phyloP scores from a whole-genome alignment of 306 rosid species.

The Sicyos baderoa region DNA sequence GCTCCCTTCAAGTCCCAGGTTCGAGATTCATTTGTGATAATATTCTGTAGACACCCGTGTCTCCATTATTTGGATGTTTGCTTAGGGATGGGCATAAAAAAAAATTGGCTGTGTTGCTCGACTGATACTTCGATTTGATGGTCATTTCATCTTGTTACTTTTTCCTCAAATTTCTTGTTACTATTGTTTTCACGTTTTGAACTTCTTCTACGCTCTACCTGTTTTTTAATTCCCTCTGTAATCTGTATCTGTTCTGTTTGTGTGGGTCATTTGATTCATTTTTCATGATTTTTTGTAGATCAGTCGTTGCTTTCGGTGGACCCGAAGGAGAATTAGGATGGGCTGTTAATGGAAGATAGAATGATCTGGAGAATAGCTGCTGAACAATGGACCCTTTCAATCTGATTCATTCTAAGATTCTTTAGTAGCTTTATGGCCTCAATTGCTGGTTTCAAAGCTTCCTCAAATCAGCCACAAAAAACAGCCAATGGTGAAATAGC shows the following conservation, averaged over 20 bases:
- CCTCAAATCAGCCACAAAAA: constrained; percentile 44
- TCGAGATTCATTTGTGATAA: too few species aligned
- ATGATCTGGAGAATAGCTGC: constrained; percentile 23
- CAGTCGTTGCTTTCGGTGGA: constrained; percentile 10
- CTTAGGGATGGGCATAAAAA: too few species aligned
- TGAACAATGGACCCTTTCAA: constrained; percentile 26
- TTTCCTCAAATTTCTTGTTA: not conserved
- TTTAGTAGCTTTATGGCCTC: constrained; percentile 56
- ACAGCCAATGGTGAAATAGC: constrained; percentile 35
- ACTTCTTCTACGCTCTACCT: not conserved
- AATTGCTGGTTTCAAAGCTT: constrained; percentile 41
- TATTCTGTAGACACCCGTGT: too few species aligned
- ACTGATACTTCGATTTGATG: constrained; percentile 25
- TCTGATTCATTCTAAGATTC: constrained; percentile 31
- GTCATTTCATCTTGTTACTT: constrained; percentile 10
- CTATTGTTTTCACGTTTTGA: not conserved
- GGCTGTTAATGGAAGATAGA: constrained; percentile 3
- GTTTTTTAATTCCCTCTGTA: not conserved
- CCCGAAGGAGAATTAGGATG: not conserved
- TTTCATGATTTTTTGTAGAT: constrained; percentile 4
- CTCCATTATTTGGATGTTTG: too few species aligned
- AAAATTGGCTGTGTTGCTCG: constrained; percentile 14
- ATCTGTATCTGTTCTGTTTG: not conserved
- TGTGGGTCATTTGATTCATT: not conserved
- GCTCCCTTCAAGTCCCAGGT: too few species aligned